Evolutionary conservation across 345 rosid genomes (phyloP).

Genomic region (Eucalyptus pauciflora): DNA sequence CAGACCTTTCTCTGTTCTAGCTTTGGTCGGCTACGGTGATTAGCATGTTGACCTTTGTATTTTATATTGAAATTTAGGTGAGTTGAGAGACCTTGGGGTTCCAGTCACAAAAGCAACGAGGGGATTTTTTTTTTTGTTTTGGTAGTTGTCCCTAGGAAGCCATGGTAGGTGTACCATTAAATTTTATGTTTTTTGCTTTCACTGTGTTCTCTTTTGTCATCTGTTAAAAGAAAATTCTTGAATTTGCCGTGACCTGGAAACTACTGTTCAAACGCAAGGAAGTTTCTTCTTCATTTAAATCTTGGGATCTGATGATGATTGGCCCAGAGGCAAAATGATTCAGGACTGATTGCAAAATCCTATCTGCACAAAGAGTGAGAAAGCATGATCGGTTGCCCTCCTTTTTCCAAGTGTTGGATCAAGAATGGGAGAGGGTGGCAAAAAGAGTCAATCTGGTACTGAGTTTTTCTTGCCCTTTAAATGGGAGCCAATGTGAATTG

Average conservation of each 20-base stretch:
- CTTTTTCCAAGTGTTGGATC: background rate
- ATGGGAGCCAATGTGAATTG: background rate
- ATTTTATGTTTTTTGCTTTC: conserved; percentile 2
- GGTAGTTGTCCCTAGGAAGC: conserved; percentile 9
- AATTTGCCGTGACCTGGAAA: background rate
- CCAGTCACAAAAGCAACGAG: background rate
- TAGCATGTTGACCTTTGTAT: background rate
- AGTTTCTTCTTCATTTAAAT: background rate
- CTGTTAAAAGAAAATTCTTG: background rate
- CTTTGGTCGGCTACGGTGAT: background rate
- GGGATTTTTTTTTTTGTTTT: background rate
- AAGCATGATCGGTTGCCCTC: background rate
- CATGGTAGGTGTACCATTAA: conserved; percentile 40
- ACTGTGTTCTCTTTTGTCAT: background rate
- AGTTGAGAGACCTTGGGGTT: background rate
- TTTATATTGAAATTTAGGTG: background rate
- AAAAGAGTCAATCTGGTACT: background rate
- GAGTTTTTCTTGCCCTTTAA: background rate
- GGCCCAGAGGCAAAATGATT: background rate
- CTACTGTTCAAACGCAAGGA: background rate
- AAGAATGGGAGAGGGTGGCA: background rate
- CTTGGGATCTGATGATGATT: background rate
- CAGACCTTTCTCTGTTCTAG: background rate
- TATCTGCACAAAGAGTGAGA: background rate
- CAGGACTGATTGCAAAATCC: conserved; percentile 18